A percentile compares a stretch with the other conserved stretches of the same genome.
Conservation (phyloP, 371 early-diverging fungal genomes). For the Funneliformis caledonium region DNA sequence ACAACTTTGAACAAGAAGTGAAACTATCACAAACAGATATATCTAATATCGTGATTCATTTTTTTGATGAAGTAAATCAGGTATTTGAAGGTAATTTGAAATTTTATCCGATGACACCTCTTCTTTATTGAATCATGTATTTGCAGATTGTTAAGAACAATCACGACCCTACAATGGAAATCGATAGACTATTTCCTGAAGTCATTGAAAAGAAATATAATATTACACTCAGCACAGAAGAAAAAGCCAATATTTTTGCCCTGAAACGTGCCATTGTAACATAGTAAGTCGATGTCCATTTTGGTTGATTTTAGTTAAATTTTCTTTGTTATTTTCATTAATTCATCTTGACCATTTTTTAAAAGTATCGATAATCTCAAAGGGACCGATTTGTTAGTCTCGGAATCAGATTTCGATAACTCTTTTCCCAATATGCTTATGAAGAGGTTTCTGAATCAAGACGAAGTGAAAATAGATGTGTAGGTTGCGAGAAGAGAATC, state of each 20-base stretch:
- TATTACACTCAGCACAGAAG: slow-evolving; percentile 19
- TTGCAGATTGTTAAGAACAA: slow-evolving; percentile 28
- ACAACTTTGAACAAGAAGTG: slow-evolving; percentile 34
- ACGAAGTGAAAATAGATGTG: slow-evolving; percentile 35
- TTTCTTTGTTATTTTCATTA: not conserved
- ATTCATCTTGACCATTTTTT: too few relatives aligned
- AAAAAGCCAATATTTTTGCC: slow-evolving; percentile 14
- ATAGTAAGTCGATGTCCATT: slow-evolving; percentile 30
- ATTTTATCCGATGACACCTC: slow-evolving; percentile 1
- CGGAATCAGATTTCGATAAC: slow-evolving; percentile 34
- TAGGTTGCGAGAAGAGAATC: slow-evolving; percentile 22
- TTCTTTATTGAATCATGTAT: not conserved
- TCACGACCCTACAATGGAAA: slow-evolving; percentile 21
- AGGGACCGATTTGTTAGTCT: slow-evolving; percentile 20
- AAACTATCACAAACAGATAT: slow-evolving; percentile 33
- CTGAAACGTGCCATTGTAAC: slow-evolving; percentile 30
- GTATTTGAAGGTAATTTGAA: slow-evolving; percentile 5
- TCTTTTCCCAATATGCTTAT: slow-evolving; percentile 39
- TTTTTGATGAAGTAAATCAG: slow-evolving; percentile 40
- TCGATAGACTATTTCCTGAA: slow-evolving; percentile 29
- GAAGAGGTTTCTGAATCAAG: slow-evolving; percentile 30
- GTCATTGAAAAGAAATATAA: slow-evolving; percentile 29
- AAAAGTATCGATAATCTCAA: slow-evolving; percentile 29
- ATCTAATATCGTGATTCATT: slow-evolving; percentile 2
- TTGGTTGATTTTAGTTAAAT: slow-evolving; percentile 17